Percentiles rank a stretch among this genome's conserved stretches.
phyloP scores from a whole-genome alignment of 1,284 basidiomycete genomes.

The Malassezia brasiliensis region DNA sequence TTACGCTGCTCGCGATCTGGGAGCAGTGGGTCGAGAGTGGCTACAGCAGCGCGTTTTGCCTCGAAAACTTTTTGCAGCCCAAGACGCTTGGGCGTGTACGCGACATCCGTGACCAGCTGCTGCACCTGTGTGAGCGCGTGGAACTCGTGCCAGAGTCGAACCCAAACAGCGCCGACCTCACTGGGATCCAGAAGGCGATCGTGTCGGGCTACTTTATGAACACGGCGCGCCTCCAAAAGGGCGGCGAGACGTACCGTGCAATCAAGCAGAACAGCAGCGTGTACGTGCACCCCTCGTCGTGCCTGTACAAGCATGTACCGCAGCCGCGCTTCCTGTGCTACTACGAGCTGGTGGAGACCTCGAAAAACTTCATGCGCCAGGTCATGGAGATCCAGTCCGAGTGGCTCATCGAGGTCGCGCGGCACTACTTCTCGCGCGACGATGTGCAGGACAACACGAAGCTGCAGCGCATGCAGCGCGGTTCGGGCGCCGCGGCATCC shows the following conservation, averaged over 20 bases:
- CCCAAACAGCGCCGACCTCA: slow-evolving; percentile 80
- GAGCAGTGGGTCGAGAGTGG: slow-evolving; percentile 97
- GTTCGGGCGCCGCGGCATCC: slow-evolving; percentile 1
- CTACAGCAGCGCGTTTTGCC: slow-evolving; percentile 56
- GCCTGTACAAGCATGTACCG: slow-evolving; percentile 87
- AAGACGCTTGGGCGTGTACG: slow-evolving; percentile 87
- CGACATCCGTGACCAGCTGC: slow-evolving; percentile 89
- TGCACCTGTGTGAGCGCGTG: slow-evolving; percentile 86
- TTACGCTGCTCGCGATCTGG: slow-evolving; percentile 92
- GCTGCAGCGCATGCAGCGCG: slow-evolving; percentile 12
- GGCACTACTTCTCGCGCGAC: slow-evolving; percentile 33
- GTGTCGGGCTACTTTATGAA: slow-evolving; percentile 95
- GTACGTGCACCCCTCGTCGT: slow-evolving; percentile 89
- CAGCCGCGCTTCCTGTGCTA: slow-evolving; percentile 77
- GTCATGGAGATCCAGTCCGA: slow-evolving; percentile 92
- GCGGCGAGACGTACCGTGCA: slow-evolving; percentile 60
- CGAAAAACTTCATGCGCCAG: slow-evolving; percentile 62
- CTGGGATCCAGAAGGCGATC: slow-evolving; percentile 84
- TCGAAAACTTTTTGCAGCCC: slow-evolving; percentile 86
- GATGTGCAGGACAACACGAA: slow-evolving; percentile 22
- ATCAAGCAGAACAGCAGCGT: slow-evolving; percentile 91
- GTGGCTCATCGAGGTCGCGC: slow-evolving; percentile 71
- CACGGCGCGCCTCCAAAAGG: slow-evolving; percentile 52
- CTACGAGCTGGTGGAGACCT: slow-evolving; percentile 69
- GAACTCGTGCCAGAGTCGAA: slow-evolving; percentile 80